Percentiles rank a stretch among this genome's conserved stretches.
Conservation (phyloP, 1,139 yeast genomes). For the Zhuliangozyma blackwelliae region DNA sequence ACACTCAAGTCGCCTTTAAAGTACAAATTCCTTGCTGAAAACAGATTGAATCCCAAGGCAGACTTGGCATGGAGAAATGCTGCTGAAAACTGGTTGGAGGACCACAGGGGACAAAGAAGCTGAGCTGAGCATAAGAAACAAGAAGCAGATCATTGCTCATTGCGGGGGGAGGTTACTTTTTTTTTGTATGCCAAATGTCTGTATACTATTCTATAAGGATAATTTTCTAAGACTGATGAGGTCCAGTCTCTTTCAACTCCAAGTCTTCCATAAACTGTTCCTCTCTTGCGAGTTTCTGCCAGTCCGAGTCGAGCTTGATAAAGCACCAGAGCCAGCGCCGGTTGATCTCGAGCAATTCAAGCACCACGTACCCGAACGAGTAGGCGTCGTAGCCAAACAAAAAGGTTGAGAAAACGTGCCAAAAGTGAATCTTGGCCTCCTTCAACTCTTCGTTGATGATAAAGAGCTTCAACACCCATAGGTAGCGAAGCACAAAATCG, state of each 20-base stretch:
- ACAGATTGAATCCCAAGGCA: conserved; percentile 46
- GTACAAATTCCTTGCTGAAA: conserved; percentile 40
- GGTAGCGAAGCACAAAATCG: conserved; percentile 64
- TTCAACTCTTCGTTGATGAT: conserved; percentile 24
- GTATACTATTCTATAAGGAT: background rate
- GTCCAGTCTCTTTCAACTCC: conserved; percentile 15
- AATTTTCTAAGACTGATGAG: background rate
- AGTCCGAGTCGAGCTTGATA: conserved; percentile 78
- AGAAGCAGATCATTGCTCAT: no score
- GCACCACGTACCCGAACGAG: conserved; percentile 55
- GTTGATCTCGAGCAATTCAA: conserved; percentile 69
- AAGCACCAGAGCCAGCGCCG: conserved; percentile 91
- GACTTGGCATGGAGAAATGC: conserved; percentile 52
- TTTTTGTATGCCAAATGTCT: background rate
- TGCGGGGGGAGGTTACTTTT: no score
- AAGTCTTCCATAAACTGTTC: conserved; percentile 16
- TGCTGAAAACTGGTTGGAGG: conserved; percentile 45
- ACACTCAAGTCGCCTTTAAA: conserved; percentile 44
- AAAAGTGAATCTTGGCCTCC: conserved; percentile 10
- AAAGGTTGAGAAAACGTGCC: conserved; percentile 22
- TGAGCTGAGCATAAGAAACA: background rate
- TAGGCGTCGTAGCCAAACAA: conserved; percentile 44
- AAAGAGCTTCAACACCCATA: conserved; percentile 66
- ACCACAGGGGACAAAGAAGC: conserved; percentile 11
- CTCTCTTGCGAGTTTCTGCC: conserved; percentile 30